These are phyloP conservation scores for Brachypodium distachyon DNA, from an alignment of 202 grass and related monocot genomes.

Conservation along the genomic window DNA sequence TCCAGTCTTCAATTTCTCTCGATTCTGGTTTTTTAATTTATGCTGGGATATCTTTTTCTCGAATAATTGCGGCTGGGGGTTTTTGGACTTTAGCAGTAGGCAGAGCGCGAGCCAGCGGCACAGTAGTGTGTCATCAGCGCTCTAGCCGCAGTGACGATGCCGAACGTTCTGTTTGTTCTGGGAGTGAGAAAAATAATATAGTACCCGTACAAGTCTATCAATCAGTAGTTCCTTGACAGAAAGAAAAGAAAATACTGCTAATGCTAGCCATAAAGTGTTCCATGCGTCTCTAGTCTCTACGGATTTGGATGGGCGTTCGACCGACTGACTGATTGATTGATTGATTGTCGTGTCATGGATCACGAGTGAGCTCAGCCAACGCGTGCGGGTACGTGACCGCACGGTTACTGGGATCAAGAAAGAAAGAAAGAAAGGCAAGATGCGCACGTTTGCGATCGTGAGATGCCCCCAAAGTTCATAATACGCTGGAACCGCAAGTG, in stretches of 20 bases:
- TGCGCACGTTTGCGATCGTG: not conserved
- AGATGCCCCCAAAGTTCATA: too few relatives aligned
- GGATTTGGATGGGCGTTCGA: not conserved
- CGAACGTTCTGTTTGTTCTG: not conserved
- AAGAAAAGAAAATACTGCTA: not conserved
- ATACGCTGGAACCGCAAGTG: too few relatives aligned
- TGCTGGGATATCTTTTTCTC: too few relatives aligned
- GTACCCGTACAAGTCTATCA: too few relatives aligned
- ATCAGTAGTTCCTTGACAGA: not conserved
- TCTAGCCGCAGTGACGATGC: not conserved
- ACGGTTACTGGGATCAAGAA: not conserved
- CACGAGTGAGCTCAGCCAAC: slow-evolving; percentile 9
- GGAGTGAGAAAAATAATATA: not conserved
- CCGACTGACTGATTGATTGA: not conserved
- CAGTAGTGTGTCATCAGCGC: too few relatives aligned
- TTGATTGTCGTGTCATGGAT: not conserved
- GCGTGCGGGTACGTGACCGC: not conserved
- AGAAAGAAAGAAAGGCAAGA: not conserved
- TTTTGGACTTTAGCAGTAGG: not conserved
- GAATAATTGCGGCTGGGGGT: too few relatives aligned
- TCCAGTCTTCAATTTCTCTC: slow-evolving; percentile 19
- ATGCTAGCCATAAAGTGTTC: too few relatives aligned
- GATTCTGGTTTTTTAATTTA: not conserved
- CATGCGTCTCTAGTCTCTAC: not conserved
- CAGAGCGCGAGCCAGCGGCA: not conserved